These are phyloP conservation scores for Erodium texanum DNA, from an alignment of 441 rosid species.

Conservation along the genomic window DNA sequence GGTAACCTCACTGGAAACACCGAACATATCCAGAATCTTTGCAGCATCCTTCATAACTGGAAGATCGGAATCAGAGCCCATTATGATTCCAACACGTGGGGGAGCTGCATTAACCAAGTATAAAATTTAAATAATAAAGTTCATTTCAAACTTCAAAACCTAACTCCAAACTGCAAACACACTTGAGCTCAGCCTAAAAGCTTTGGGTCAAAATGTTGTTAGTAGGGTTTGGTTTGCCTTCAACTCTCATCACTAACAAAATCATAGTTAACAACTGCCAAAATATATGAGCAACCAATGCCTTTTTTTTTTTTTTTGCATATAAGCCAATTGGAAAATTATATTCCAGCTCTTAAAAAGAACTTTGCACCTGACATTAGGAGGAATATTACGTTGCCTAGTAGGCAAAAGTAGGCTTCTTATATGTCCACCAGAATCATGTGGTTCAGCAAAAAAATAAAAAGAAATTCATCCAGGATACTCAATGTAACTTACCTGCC, in stretches of 20 bases:
- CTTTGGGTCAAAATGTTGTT: neutral
- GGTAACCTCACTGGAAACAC: constrained; percentile 63
- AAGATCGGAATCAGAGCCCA: constrained; percentile 98
- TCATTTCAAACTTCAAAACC: too few relatives aligned
- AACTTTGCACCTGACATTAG: too few relatives aligned
- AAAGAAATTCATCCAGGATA: too few relatives aligned
- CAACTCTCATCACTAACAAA: neutral
- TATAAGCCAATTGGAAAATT: neutral
- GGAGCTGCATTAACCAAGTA: constrained; percentile 37
- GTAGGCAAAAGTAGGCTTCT: too few relatives aligned
- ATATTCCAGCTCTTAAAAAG: neutral
- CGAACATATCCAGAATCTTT: constrained; percentile 49
- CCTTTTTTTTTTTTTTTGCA: neutral
- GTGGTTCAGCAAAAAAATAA: too few relatives aligned
- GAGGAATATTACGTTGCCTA: too few relatives aligned
- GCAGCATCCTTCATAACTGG: constrained; percentile 97
- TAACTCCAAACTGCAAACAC: too few relatives aligned
- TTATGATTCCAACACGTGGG: constrained; percentile 75
- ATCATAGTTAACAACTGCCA: neutral
- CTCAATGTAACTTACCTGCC: constrained; percentile 27
- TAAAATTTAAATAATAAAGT: too few relatives aligned
- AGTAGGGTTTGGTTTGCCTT: neutral
- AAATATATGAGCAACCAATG: neutral
- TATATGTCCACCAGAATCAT: too few relatives aligned
- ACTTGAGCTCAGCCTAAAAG: too few relatives aligned